A percentile compares a stretch with the other conserved stretches of the same genome.
These are phyloP conservation scores for Phoma sp. DNA, from an alignment of 2,329 filamentous ascomycete species.

Conservation along the genomic window DNA sequence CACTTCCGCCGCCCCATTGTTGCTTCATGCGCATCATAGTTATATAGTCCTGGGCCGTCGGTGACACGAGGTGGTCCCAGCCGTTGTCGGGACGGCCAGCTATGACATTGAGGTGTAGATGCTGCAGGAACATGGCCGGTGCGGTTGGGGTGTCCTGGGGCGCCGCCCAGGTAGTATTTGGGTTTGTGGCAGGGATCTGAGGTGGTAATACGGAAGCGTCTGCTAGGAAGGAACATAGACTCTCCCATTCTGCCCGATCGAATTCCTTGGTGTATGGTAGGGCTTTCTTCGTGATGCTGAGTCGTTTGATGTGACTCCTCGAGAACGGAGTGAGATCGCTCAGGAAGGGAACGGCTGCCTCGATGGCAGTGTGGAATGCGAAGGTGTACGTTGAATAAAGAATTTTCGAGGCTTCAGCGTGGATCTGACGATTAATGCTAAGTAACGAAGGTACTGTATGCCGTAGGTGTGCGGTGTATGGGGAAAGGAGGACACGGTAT, in stretches of 20 bases:
- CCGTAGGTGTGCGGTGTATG: conserved; percentile 57
- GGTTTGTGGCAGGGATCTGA: neutral
- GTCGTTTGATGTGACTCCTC: conserved; percentile 56
- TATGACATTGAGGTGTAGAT: conserved; percentile 59
- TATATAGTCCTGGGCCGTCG: conserved; percentile 30
- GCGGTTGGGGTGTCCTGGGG: neutral
- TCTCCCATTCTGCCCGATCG: conserved; percentile 63
- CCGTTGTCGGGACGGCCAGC: conserved; percentile 59
- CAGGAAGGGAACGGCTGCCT: conserved; percentile 67
- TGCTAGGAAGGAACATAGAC: conserved; percentile 56
- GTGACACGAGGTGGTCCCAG: conserved; percentile 57
- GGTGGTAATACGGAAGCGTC: neutral
- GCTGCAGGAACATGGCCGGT: conserved; percentile 22
- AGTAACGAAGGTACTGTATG: conserved; percentile 43
- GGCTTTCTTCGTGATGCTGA: conserved; percentile 65
- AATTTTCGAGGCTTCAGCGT: conserved; percentile 63
- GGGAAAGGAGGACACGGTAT: conserved; percentile 59
- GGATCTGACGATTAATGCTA: conserved; percentile 48
- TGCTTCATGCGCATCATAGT: conserved; percentile 36
- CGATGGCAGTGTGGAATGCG: conserved; percentile 66
- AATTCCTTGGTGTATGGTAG: conserved; percentile 63
- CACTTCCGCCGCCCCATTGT: conserved; percentile 32
- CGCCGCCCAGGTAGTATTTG: neutral
- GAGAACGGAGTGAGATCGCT: conserved; percentile 61
- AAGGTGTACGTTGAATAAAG: conserved; percentile 66